These are phyloP conservation scores for Mycosphaerella arachidis DNA, from an alignment of 2,329 filamentous ascomycete genomes.

Conservation along the genomic window DNA sequence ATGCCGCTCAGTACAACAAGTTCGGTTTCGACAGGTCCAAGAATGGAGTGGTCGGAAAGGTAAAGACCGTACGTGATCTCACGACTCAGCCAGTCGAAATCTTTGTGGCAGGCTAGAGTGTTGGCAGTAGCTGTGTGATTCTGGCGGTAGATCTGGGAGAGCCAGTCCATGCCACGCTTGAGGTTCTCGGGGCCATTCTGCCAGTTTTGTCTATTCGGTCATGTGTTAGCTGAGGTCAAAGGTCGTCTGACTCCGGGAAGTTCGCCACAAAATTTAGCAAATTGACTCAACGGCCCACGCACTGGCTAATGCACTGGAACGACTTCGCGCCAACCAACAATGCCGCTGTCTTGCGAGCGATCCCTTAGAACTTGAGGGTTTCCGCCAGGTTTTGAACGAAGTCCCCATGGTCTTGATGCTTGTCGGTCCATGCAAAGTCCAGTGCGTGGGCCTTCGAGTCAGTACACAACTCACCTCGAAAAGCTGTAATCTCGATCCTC, in stretches of 20 bases:
- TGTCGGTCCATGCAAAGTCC: too few relatives aligned
- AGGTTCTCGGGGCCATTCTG: constrained; percentile 53
- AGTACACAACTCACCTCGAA: constrained; percentile 38
- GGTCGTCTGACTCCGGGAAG: not conserved
- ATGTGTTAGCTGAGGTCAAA: not conserved
- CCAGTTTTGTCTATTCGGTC: constrained; percentile 47
- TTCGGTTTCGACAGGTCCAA: constrained; percentile 53
- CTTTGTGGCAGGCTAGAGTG: constrained; percentile 42
- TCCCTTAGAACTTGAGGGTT: too few relatives aligned
- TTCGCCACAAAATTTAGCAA: too few relatives aligned
- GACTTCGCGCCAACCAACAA: too few relatives aligned
- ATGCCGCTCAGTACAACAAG: constrained; percentile 52
- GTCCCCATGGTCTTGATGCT: too few relatives aligned
- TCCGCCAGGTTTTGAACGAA: too few relatives aligned
- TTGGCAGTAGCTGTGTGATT: constrained; percentile 42
- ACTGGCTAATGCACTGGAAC: too few relatives aligned
- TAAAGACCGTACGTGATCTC: constrained; percentile 58
- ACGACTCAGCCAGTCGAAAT: constrained; percentile 50
- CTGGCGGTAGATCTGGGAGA: constrained; percentile 53
- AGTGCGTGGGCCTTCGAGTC: not conserved
- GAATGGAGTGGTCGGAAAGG: constrained; percentile 52
- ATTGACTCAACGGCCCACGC: too few relatives aligned
- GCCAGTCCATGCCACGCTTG: constrained; percentile 52
- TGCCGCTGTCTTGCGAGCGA: too few relatives aligned
- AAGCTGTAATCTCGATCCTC: constrained; percentile 56